Conservation (phyloP, 179 eudicot species). For the Amaranthus tricolor region DNA sequence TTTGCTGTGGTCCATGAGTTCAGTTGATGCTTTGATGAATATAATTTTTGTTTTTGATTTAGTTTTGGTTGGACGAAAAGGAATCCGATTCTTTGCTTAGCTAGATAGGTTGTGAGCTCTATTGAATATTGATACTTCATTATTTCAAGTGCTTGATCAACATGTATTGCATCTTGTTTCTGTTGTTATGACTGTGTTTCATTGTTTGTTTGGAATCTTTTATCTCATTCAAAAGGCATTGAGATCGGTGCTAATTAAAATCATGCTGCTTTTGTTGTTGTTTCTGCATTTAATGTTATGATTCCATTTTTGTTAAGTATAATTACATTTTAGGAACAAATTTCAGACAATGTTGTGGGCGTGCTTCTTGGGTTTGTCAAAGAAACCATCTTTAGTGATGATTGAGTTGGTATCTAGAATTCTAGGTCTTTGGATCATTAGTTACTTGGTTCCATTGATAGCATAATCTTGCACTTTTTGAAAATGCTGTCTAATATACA, state of each 20-base stretch:
- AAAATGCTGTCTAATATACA: background rate
- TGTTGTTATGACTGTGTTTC: background rate
- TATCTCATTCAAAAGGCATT: background rate
- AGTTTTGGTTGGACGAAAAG: background rate
- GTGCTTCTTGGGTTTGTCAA: background rate
- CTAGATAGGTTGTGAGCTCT: background rate
- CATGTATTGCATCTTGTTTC: background rate
- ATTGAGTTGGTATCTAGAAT: background rate
- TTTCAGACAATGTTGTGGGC: background rate
- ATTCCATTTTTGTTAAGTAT: background rate
- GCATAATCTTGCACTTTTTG: background rate
- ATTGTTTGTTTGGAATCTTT: background rate
- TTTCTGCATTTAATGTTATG: background rate
- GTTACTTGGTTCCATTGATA: background rate
- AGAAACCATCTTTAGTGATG: background rate
- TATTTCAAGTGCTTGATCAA: background rate
- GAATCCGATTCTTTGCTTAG: background rate
- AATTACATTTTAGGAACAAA: background rate
- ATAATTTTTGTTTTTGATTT: background rate
- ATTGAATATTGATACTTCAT: background rate
- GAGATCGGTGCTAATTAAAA: background rate
- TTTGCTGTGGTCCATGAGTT: background rate
- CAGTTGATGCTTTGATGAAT: background rate
- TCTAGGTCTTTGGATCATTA: background rate
- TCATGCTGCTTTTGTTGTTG: background rate